phyloP scores from a whole-genome alignment of 2,329 filamentous ascomycete genomes.

The Fonsecaea monophora region DNA sequence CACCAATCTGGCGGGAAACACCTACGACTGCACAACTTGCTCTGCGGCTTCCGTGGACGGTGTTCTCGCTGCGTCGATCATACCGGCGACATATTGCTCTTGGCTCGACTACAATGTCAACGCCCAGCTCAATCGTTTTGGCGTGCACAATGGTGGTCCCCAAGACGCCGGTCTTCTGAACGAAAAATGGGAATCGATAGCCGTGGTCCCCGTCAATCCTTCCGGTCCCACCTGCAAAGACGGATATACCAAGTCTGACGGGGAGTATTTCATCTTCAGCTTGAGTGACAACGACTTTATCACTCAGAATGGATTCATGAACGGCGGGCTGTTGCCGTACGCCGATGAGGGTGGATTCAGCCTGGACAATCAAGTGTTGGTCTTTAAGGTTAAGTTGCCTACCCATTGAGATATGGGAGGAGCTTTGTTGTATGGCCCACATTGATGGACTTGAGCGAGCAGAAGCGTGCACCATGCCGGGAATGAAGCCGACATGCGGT shows the following conservation, averaged over 20 bases:
- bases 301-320: slow-evolving; percentile 69
- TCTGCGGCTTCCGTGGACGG: slow-evolving; percentile 60
- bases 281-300: slow-evolving; percentile 78
- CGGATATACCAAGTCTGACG: slow-evolving; percentile 46
- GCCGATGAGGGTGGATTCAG: slow-evolving; percentile 64
- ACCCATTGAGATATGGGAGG: slow-evolving; percentile 7
- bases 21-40: slow-evolving; percentile 48
- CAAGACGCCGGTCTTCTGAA: slow-evolving; percentile 68
- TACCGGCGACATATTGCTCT: slow-evolving; percentile 66
- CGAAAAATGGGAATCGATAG: slow-evolving; percentile 78
- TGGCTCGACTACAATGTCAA: slow-evolving; percentile 75
- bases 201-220: slow-evolving; percentile 65
- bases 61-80: slow-evolving; percentile 61
- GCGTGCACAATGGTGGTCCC: slow-evolving; percentile 70
- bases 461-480: neutral
- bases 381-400: slow-evolving; percentile 60
- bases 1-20: slow-evolving; percentile 64
- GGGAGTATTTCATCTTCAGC: slow-evolving; percentile 72
- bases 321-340: slow-evolving; percentile 64
- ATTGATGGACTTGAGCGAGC: neutral
- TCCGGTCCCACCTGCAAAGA: slow-evolving; percentile 31
- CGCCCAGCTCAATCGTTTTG: slow-evolving; percentile 68
- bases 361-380: slow-evolving; percentile 68
- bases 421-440: neutral
- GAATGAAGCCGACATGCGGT: neutral